These are phyloP conservation scores for Fusarium sp. DNA, from an alignment of 2,329 filamentous ascomycete genomes.

Conservation along the genomic window DNA sequence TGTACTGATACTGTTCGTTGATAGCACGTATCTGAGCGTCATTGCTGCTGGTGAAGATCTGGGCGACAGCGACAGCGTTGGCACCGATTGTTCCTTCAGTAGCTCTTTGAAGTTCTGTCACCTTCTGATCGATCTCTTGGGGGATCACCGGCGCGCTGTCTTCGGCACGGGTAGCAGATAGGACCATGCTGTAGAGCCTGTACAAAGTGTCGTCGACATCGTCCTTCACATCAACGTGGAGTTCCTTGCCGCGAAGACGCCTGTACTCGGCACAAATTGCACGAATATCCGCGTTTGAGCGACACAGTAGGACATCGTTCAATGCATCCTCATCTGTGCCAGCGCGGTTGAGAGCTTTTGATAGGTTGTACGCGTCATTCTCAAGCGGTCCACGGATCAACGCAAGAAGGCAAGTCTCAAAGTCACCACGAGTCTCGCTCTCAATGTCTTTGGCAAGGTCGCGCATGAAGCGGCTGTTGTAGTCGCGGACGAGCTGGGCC, in stretches of 20 bases:
- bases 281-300: conserved; percentile 51
- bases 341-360: conserved; percentile 46
- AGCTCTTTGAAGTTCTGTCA: conserved; percentile 48
- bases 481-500: conserved; percentile 48
- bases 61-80: conserved; percentile 47
- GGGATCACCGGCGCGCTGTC: conserved; percentile 42
- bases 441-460: conserved; percentile 50
- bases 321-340: conserved; percentile 51
- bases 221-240: conserved; percentile 47
- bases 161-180: conserved; percentile 46
- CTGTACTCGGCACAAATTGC: conserved; percentile 49
- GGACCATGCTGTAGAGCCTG: conserved; percentile 51
- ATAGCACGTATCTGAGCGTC: conserved; percentile 48
- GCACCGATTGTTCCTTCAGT: conserved; percentile 49
- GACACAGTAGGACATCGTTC: conserved; percentile 50
- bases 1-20: conserved; percentile 45
- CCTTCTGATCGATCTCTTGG: conserved; percentile 49
- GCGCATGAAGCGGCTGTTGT: conserved; percentile 50
- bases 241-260: conserved; percentile 44
- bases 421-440: conserved; percentile 48
- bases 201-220: conserved; percentile 48
- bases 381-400: conserved; percentile 48
- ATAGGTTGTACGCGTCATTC: conserved; percentile 48
- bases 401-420: conserved; percentile 48
- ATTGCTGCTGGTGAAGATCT: conserved; percentile 50